Evolutionary conservation across 2,329 filamentous ascomycete species (phyloP).

Genomic region (Endoconidiophora laricicola): DNA sequence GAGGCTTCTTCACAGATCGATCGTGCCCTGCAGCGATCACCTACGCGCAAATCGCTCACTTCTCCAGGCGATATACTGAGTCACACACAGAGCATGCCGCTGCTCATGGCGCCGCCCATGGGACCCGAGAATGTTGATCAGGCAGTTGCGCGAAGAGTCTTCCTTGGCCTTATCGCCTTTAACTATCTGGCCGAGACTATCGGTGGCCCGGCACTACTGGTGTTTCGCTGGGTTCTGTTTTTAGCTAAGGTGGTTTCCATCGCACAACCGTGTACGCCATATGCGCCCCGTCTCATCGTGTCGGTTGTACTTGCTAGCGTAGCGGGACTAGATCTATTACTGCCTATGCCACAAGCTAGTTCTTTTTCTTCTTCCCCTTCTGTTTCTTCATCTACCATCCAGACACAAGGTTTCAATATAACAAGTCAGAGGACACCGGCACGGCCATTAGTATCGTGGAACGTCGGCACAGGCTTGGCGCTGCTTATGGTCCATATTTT

Average conservation of each 20-base stretch:
- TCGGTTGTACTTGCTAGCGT: slow-evolving; percentile 51
- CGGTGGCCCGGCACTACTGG: slow-evolving; percentile 15
- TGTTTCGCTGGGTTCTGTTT: slow-evolving; percentile 43
- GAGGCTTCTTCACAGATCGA: not conserved
- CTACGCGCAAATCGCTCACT: slow-evolving; percentile 8
- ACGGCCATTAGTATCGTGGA: not conserved
- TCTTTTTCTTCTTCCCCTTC: too few relatives aligned
- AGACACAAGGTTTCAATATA: too few relatives aligned
- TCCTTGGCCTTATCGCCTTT: not conserved
- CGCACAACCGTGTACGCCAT: slow-evolving; percentile 53
- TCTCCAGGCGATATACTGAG: not conserved
- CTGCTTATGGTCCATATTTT: slow-evolving; percentile 1
- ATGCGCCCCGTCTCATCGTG: slow-evolving; percentile 46
- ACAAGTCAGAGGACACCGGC: too few relatives aligned
- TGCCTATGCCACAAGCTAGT: slow-evolving; percentile 17
- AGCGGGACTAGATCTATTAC: slow-evolving; percentile 48
- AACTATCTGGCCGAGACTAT: not conserved
- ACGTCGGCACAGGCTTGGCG: not conserved
- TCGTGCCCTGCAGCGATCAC: slow-evolving; percentile 13
- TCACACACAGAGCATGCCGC: slow-evolving; percentile 10
- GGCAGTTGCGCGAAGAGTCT: not conserved
- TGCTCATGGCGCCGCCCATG: slow-evolving; percentile 12
- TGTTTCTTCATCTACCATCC: too few relatives aligned
- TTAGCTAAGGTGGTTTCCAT: slow-evolving; percentile 50
- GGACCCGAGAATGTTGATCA: not conserved